phyloP scores from a whole-genome alignment of 2,329 filamentous ascomycete species.

The Sclerotinia glacialis region DNA sequence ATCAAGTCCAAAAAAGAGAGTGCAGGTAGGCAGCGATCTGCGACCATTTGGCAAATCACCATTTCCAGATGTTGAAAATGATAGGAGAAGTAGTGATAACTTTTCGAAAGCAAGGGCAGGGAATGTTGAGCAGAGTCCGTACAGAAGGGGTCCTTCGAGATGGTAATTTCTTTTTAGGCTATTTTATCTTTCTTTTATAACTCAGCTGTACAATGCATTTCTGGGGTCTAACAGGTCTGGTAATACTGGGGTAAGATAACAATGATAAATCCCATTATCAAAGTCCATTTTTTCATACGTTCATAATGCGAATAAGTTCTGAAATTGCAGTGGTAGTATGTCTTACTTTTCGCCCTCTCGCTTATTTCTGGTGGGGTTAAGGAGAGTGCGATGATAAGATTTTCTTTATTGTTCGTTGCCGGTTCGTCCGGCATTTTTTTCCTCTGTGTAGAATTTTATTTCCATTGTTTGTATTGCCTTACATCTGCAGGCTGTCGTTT shows the following conservation, averaged over 20 bases:
- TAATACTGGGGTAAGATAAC: neutral
- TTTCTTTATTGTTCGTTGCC: neutral
- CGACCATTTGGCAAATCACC: slow-evolving; percentile 20
- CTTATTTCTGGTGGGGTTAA: slow-evolving; percentile 7
- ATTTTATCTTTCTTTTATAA: neutral
- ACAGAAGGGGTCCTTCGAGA: slow-evolving; percentile 34
- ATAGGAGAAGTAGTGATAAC: slow-evolving; percentile 30
- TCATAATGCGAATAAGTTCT: neutral
- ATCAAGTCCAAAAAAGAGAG: slow-evolving; percentile 35
- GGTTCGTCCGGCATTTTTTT: neutral
- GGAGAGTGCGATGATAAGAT: neutral
- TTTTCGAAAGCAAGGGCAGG: slow-evolving; percentile 25
- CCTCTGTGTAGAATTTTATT: neutral
- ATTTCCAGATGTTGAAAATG: slow-evolving; percentile 26
- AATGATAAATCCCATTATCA: neutral
- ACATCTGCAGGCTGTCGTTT: neutral
- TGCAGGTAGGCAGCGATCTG: slow-evolving; percentile 26
- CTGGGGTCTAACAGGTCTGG: neutral
- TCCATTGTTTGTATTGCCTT: neutral
- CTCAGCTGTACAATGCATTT: slow-evolving; percentile 11
- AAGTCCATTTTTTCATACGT: neutral
- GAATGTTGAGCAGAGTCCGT: slow-evolving; percentile 29
- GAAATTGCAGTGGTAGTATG: neutral
- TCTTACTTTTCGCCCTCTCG: neutral
- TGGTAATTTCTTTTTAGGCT: slow-evolving; percentile 25